phyloP scores from a whole-genome alignment of 352 stramenopile species.

The Pythium phragmiticola region DNA sequence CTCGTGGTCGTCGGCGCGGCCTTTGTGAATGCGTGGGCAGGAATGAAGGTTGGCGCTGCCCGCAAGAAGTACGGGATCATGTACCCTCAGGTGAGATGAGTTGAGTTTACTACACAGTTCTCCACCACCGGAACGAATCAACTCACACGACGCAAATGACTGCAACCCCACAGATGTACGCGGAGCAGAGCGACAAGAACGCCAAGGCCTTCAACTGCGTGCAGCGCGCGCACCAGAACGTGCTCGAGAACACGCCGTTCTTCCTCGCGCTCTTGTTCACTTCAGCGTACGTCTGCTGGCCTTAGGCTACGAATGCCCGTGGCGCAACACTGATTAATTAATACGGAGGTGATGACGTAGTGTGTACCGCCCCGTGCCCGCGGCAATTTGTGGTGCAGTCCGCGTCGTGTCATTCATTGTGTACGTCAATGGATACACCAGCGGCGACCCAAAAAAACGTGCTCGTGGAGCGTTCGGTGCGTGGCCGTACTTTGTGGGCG shows the following conservation, averaged over 20 bases:
- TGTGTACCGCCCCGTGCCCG: conserved; percentile 51
- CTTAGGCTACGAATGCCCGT: neutral
- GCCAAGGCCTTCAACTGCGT: conserved; percentile 89
- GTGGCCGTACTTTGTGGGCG: neutral
- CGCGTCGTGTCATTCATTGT: conserved; percentile 59
- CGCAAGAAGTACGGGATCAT: conserved; percentile 65
- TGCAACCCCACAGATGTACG: conserved; percentile 62
- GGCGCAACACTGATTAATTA: neutral
- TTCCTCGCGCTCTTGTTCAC: conserved; percentile 57
- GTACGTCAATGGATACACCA: conserved; percentile 66
- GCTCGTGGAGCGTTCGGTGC: conserved; percentile 53
- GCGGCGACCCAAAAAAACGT: conserved; percentile 60
- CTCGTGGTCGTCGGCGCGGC: conserved; percentile 56
- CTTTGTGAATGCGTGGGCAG: conserved; percentile 59
- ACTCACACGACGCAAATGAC: neutral
- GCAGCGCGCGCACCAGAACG: conserved; percentile 91
- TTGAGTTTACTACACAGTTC: neutral
- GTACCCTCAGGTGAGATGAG: conserved; percentile 37
- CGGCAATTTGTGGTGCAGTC: conserved; percentile 52
- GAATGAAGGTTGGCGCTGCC: conserved; percentile 51
- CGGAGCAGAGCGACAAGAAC: conserved; percentile 85
- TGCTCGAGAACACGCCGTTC: conserved; percentile 83
- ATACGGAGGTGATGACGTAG: conserved; percentile 22
- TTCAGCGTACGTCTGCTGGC: conserved; percentile 42
- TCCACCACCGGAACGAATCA: neutral